Conservation (phyloP, 2,329 filamentous ascomycete species). For the Colletotrichum sp. region DNA sequence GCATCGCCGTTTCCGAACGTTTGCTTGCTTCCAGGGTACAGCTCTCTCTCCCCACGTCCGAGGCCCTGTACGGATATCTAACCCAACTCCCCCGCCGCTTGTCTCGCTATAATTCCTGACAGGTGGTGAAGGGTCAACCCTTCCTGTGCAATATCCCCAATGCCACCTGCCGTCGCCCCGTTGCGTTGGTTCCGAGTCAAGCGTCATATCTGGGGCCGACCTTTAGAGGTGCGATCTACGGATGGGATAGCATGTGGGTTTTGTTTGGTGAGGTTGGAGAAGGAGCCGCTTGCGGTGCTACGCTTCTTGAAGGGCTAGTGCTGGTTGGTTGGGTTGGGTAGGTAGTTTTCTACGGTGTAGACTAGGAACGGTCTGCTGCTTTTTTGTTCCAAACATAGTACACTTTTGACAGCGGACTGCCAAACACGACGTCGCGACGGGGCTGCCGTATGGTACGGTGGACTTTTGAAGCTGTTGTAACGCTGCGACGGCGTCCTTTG, state of each 20-base stretch:
- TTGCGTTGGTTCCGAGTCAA: neutral
- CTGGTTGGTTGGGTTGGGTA: neutral
- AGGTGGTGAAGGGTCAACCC: neutral
- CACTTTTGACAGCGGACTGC: neutral
- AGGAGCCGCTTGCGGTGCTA: constrained; percentile 7
- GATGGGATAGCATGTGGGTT: neutral
- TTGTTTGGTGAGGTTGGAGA: neutral
- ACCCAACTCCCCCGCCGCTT: rapidly evolving
- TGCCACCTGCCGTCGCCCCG: neutral
- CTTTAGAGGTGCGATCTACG: neutral
- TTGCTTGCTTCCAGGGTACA: neutral
- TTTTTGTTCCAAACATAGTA: constrained; percentile 2
- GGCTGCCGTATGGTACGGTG: neutral
- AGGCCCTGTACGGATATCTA: neutral
- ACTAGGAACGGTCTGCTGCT: neutral
- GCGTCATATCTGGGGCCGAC: neutral
- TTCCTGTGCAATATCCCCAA: neutral
- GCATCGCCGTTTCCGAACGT: neutral
- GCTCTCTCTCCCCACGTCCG: neutral
- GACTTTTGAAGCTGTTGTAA: neutral
- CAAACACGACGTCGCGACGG: neutral
- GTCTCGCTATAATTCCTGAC: neutral
- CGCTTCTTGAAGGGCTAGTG: neutral
- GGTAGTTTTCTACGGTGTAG: too few species aligned
- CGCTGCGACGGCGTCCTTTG: neutral